Conservation (phyloP, 495 filamentous ascomycete species). For the Daldinia concentrica region DNA sequence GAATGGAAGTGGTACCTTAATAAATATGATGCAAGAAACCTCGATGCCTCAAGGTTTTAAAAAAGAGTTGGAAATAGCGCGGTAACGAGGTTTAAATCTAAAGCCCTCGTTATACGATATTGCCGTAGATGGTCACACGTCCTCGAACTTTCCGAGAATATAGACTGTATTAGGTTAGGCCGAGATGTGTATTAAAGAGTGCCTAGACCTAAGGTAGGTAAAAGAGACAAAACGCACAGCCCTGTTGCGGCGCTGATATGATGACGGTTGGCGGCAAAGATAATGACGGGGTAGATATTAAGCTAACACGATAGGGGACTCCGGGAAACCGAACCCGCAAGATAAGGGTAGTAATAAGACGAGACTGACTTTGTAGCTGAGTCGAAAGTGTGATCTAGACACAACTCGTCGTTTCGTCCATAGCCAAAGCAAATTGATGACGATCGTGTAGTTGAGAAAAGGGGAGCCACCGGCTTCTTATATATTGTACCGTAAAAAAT, state of each 20-base stretch:
- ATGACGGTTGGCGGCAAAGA: slow-evolving; percentile 19
- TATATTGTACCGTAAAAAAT: slow-evolving; percentile 36
- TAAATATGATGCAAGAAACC: slow-evolving; percentile 37
- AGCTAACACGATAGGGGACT: slow-evolving; percentile 28
- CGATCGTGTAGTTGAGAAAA: slow-evolving; percentile 39
- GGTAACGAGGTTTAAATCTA: slow-evolving; percentile 13
- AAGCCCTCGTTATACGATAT: slow-evolving; percentile 18
- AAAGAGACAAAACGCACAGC: slow-evolving; percentile 31
- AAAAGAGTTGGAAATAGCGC: slow-evolving; percentile 18
- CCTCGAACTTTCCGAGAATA: background rate
- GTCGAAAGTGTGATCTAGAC: slow-evolving; percentile 23
- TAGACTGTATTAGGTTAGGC: slow-evolving; percentile 12
- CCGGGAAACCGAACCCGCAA: slow-evolving; percentile 20
- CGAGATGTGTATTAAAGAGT: slow-evolving; percentile 4
- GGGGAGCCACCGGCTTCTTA: slow-evolving; percentile 31
- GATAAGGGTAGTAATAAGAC: slow-evolving; percentile 21
- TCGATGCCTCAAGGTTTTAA: slow-evolving; percentile 22
- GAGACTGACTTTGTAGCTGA: background rate
- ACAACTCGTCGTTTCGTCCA: slow-evolving; percentile 29
- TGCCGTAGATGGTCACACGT: slow-evolving; percentile 24
- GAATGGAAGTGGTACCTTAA: slow-evolving; percentile 36
- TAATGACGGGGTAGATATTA: slow-evolving; percentile 16
- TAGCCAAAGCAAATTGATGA: slow-evolving; percentile 27
- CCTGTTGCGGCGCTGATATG: slow-evolving; percentile 34
- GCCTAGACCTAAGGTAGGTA: too few relatives aligned